phyloP scores from a whole-genome alignment of 192 early-diverging fungal genomes.

The Mortierella claussenii region DNA sequence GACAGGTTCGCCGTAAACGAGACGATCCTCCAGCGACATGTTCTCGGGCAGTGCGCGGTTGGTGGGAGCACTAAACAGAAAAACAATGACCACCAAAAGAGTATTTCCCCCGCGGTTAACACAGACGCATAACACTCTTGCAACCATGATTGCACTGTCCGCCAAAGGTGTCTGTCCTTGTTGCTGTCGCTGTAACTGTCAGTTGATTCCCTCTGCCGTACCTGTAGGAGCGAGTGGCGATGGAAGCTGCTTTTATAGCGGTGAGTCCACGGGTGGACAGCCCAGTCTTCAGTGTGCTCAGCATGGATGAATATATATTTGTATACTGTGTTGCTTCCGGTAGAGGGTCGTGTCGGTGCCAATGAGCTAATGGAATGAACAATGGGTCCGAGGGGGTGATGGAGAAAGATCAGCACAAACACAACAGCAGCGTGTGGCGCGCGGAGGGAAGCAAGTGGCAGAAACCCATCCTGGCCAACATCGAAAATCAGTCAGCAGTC shows the following conservation, averaged over 20 bases:
- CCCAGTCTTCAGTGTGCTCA: slow-evolving; percentile 39
- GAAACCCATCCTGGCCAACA: too few species aligned
- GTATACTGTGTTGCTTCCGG: background rate
- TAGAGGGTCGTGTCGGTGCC: too few species aligned
- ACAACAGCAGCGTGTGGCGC: too few species aligned
- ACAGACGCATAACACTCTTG: too few species aligned
- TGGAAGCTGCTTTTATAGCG: slow-evolving; percentile 16
- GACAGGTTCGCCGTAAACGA: slow-evolving; percentile 54
- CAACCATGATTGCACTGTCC: too few species aligned
- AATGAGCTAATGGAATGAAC: background rate
- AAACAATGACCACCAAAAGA: background rate
- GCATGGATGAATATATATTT: slow-evolving; percentile 4
- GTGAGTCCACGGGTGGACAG: slow-evolving; percentile 24
- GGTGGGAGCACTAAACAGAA: slow-evolving; percentile 8
- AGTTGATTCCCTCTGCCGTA: slow-evolving; percentile 27
- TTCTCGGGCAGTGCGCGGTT: slow-evolving; percentile 21
- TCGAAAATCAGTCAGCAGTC: too few species aligned
- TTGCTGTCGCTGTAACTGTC: too few species aligned
- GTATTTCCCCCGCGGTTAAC: too few species aligned
- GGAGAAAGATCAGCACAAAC: too few species aligned
- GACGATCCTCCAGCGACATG: slow-evolving; percentile 43
- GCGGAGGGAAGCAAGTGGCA: too few species aligned
- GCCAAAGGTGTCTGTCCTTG: too few species aligned
- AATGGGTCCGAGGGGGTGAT: background rate
- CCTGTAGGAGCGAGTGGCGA: slow-evolving; percentile 43